phyloP scores from a whole-genome alignment of 1,284 basidiomycete species.

The Microbotryum silenes-acaulis region DNA sequence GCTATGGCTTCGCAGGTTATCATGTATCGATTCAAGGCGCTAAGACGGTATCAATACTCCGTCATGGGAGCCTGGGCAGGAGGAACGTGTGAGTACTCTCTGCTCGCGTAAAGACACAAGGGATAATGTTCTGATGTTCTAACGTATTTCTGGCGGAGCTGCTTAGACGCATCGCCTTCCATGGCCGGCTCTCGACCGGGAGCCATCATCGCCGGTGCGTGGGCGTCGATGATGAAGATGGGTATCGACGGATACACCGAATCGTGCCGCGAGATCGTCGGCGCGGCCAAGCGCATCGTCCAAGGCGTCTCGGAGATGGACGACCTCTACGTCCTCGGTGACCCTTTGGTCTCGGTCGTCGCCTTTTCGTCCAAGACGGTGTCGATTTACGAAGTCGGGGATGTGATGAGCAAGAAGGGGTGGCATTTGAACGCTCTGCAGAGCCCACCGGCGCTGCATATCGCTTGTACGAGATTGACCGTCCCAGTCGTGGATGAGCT shows the following conservation, averaged over 20 bases:
- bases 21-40: slow-evolving; percentile 63
- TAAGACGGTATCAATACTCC: slow-evolving; percentile 72
- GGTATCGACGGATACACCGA: slow-evolving; percentile 86
- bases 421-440: slow-evolving; percentile 64
- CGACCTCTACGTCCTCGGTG: slow-evolving; percentile 74
- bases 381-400: slow-evolving; percentile 79
- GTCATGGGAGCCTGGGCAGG: slow-evolving; percentile 71
- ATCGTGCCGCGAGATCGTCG: slow-evolving; percentile 77
- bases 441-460: slow-evolving; percentile 76
- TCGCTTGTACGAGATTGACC: slow-evolving; percentile 82
- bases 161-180: slow-evolving; percentile 70
- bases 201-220: slow-evolving; percentile 85
- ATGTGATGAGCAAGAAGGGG: slow-evolving; percentile 64
- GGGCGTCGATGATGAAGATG: slow-evolving; percentile 91
- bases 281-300: slow-evolving; percentile 60
- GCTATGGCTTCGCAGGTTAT: slow-evolving; percentile 46
- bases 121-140: slow-evolving; percentile 12
- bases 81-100: slow-evolving; percentile 40
- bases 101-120: too few species aligned
- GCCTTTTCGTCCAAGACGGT: slow-evolving; percentile 65
- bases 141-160: slow-evolving; percentile 48
- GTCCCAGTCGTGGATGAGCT: slow-evolving; percentile 67
- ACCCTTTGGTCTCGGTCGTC: slow-evolving; percentile 80
- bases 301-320: slow-evolving; percentile 42
- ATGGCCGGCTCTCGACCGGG: slow-evolving; percentile 85